Evolutionary conservation across 2,329 filamentous ascomycete species (phyloP).

Genomic region (Phialocephala sp.): DNA sequence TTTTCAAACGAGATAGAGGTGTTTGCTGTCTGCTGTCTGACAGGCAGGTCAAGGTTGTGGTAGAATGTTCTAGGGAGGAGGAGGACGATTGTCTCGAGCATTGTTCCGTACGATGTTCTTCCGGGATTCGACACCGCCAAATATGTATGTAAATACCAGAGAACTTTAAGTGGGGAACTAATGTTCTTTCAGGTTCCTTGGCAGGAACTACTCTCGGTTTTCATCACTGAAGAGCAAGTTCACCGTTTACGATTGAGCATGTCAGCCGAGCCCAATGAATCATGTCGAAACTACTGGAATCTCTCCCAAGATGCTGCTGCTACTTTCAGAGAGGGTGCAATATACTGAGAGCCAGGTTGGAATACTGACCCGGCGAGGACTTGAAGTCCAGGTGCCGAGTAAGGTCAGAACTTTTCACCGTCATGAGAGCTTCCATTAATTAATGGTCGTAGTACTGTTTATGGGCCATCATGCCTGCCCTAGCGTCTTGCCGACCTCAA

Average conservation of each 20-base stretch:
- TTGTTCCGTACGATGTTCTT: background rate
- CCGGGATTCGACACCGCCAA: background rate
- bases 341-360: background rate
- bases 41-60: conserved; percentile 1
- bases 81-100: background rate
- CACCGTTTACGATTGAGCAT: background rate
- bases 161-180: background rate
- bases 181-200: background rate
- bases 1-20: conserved; percentile 2
- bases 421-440: background rate
- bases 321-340: background rate
- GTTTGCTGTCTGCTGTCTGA: conserved; percentile 6
- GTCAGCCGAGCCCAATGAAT: too few relatives aligned
- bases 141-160: background rate
- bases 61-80: conserved; percentile 6
- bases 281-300: background rate
- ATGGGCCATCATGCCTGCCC: background rate
- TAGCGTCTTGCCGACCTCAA: background rate
- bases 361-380: background rate
- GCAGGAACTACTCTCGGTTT: background rate
- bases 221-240: background rate
- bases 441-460: background rate
- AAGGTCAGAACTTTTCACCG: background rate
- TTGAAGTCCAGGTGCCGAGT: background rate
- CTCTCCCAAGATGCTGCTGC: background rate